These are phyloP conservation scores for Komagataella mondaviorum DNA, from an alignment of 805 yeast species.

Conservation along the genomic window DNA sequence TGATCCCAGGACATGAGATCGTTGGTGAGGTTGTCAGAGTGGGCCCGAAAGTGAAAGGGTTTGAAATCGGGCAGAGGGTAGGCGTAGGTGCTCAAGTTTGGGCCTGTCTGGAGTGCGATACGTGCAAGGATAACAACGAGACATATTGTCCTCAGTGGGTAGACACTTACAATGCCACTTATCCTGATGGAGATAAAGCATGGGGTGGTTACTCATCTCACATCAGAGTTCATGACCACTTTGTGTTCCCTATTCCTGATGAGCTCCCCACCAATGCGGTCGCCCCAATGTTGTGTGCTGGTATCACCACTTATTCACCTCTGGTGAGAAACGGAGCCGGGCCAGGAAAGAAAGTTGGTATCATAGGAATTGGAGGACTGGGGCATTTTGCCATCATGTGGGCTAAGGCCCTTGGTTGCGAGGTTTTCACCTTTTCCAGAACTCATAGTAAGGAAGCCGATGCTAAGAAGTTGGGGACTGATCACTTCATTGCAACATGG, in stretches of 20 bases:
- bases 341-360: constrained; percentile 34
- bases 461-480: constrained; percentile 42
- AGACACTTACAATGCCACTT: constrained; percentile 20
- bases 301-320: constrained; percentile 62
- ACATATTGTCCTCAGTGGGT: constrained; percentile 21
- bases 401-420: constrained; percentile 51
- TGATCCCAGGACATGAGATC: constrained; percentile 50
- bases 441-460: constrained; percentile 33
- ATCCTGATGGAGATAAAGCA: constrained; percentile 14
- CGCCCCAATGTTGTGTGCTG: constrained; percentile 72
- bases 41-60: constrained; percentile 40
- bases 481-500: constrained; percentile 35
- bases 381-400: constrained; percentile 52
- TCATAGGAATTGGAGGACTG: constrained; percentile 55
- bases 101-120: constrained; percentile 48
- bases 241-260: constrained; percentile 53
- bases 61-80: constrained; percentile 59
- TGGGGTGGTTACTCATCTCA: constrained; percentile 66
- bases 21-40: constrained; percentile 44
- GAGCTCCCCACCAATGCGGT: constrained; percentile 34
- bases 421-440: constrained; percentile 45
- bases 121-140: constrained; percentile 43
- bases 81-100: constrained; percentile 66
- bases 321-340: constrained; percentile 29
- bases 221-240: constrained; percentile 48